phyloP scores from a whole-genome alignment of 352 stramenopile genomes.

The Plasmopara halstedii region DNA sequence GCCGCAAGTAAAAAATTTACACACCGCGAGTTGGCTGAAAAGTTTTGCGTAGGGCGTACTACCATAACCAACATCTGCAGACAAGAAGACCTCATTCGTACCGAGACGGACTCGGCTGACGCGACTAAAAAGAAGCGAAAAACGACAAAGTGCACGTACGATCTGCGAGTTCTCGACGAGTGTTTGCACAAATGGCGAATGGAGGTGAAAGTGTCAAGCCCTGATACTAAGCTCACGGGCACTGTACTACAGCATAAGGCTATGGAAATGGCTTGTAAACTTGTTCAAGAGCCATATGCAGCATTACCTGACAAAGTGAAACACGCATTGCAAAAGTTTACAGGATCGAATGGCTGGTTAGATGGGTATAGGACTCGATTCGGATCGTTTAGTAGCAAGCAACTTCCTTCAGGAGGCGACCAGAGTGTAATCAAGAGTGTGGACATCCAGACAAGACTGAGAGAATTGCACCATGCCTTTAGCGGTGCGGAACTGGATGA shows the following conservation, averaged over 20 bases:
- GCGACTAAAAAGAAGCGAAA: conserved; percentile 82
- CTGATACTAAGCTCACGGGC: conserved; percentile 73
- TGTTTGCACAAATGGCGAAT: conserved; percentile 85
- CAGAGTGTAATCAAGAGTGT: conserved; percentile 77
- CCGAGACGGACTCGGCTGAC: conserved; percentile 81
- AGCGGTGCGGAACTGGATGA: conserved; percentile 54
- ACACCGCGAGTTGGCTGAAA: conserved; percentile 72
- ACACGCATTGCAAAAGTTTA: conserved; percentile 69
- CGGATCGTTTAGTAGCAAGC: conserved; percentile 75
- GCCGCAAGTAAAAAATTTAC: conserved; percentile 82
- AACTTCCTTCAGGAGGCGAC: conserved; percentile 26
- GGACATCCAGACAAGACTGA: conserved; percentile 77
- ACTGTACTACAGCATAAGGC: conserved; percentile 76
- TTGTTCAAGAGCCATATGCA: conserved; percentile 59
- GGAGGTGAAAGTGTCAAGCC: conserved; percentile 74
- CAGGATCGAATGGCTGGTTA: conserved; percentile 77
- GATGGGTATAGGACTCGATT: conserved; percentile 81
- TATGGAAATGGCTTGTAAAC: conserved; percentile 75
- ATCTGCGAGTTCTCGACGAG: conserved; percentile 73
- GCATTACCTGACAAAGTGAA: conserved; percentile 65
- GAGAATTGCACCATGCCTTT: conserved; percentile 71
- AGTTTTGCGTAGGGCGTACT: conserved; percentile 71
- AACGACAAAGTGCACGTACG: conserved; percentile 80
- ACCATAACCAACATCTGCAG: conserved; percentile 85
- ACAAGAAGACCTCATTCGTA: conserved; percentile 76